phyloP scores from a whole-genome alignment of 495 filamentous ascomycete genomes.

The Evernia prunastri region DNA sequence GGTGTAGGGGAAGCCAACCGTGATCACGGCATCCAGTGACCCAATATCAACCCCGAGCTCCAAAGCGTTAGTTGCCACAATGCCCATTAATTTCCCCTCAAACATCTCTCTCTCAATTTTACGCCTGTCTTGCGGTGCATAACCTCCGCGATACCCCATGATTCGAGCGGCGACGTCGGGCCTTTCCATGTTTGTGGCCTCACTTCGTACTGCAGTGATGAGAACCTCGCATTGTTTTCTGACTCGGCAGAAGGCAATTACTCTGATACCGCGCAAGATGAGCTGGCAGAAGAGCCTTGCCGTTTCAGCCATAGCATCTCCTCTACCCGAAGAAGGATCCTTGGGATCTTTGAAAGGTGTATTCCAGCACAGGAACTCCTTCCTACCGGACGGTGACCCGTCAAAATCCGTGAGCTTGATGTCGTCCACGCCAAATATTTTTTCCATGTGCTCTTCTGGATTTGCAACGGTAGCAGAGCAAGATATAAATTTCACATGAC shows the following conservation, averaged over 20 bases:
- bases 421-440: conserved; percentile 80
- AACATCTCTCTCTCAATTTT: conserved; percentile 96
- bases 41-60: conserved; percentile 96
- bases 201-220: conserved; percentile 69
- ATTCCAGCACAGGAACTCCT: conserved; percentile 98
- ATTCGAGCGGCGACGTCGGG: conserved; percentile 68
- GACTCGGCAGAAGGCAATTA: conserved; percentile 90
- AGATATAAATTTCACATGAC: conserved; percentile 84
- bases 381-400: conserved; percentile 86
- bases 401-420: conserved; percentile 82
- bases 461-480: conserved; percentile 98
- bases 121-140: conserved; percentile 88
- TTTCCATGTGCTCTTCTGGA: conserved; percentile 84
- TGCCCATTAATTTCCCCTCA: conserved; percentile 85
- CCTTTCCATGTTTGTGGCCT: conserved; percentile 65
- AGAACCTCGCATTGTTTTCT: conserved; percentile 84
- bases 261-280: conserved; percentile 77
- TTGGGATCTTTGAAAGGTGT: conserved; percentile 88
- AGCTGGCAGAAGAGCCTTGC: conserved; percentile 87
- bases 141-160: conserved; percentile 95
- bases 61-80: conserved; percentile 87
- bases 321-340: conserved; percentile 81
- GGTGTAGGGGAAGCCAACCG: conserved; percentile 88
- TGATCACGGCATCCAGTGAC: conserved; percentile 88
- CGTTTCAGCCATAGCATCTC: conserved; percentile 73